Evolutionary conservation across 371 early-diverging fungal genomes (phyloP), one percentile per base, ranked within the genome.

Genomic region (Apophysomyces elegans): DNA sequence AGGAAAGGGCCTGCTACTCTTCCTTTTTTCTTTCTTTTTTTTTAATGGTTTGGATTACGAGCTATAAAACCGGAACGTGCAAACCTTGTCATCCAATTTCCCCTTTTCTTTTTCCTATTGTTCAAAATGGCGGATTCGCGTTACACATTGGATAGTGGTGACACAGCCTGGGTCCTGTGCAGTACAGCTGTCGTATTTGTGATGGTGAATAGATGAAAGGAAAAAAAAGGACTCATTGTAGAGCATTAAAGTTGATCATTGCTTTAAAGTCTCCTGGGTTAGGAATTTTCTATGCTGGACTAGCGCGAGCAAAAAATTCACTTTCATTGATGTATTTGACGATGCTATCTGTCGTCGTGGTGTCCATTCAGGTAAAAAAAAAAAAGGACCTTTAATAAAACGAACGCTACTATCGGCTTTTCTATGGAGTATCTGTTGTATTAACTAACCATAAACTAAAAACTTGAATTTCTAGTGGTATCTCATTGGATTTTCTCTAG

Each of bases 261-360:
- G 11, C 26, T 37, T 14, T 50, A 2, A 26, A 67, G 68, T 72
- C 81, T 18, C 88, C 88, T 0, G 88, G 85, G 1, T 77, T 86
- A 7, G 88, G 88, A 18, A 81, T 83, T 71, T 90, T 90, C 66
- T 92, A 93, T 78, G 84, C 90, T 59, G 93, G 93, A 26, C 80
- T 91, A 83, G 84, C 88, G 14, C 80, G 91, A 35, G 78, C 77
- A 71, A 89, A 89, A 67, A 83, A 87, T 64, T 87, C 90, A 4
- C 81, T 91, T 8, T 87, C 90, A 12, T 78, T 90, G 21, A 87
- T 93, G 65, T 86, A 93, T 72, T 75, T 90, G 18, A 85, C 85
- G 35, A 78, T 90, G 72, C 68, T 92, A 37, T 78, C 91, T 46
- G 76, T 88, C 18, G 86, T 91, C 7, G 82, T 94, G 38, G 92